A percentile compares a stretch with the other conserved stretches of the same genome.
Evolutionary conservation across 73 alveolate genomes (phyloP).

Genomic region (Paramecium biaurelia): DNA sequence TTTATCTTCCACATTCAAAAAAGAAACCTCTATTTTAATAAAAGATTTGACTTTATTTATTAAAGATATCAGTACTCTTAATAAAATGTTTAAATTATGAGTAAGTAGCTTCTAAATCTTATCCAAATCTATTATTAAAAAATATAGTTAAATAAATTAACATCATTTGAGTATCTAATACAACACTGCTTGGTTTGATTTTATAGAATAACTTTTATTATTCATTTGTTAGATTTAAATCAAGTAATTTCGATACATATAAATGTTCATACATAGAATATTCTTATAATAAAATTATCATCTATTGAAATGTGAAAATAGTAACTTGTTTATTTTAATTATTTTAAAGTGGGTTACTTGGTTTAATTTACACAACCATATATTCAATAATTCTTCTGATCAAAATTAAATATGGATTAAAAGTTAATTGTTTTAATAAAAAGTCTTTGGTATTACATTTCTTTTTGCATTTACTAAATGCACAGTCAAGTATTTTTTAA

Average conservation of each 20-base stretch:
- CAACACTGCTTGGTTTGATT: neutral
- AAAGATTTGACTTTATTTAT: neutral
- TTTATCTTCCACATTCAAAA: slow-evolving; percentile 19
- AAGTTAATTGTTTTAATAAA: neutral
- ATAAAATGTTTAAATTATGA: neutral
- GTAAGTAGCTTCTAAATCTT: neutral
- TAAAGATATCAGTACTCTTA: neutral
- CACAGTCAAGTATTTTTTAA: neutral
- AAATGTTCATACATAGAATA: neutral
- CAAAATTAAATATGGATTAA: neutral
- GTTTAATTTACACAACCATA: neutral
- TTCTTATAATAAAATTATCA: slow-evolving; percentile 30
- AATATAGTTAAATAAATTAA: neutral
- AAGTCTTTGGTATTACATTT: neutral
- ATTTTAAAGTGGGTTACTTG: neutral
- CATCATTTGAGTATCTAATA: neutral
- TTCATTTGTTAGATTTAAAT: neutral
- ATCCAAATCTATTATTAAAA: neutral
- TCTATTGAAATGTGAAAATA: neutral
- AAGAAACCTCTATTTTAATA: neutral
- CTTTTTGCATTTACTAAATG: neutral
- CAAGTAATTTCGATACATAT: neutral
- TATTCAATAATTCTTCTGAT: neutral
- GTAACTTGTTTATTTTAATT: neutral
- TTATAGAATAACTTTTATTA: neutral